These are phyloP conservation scores for Crithidia thermophila DNA, from an alignment of 208 protist species.

Conservation along the genomic window DNA sequence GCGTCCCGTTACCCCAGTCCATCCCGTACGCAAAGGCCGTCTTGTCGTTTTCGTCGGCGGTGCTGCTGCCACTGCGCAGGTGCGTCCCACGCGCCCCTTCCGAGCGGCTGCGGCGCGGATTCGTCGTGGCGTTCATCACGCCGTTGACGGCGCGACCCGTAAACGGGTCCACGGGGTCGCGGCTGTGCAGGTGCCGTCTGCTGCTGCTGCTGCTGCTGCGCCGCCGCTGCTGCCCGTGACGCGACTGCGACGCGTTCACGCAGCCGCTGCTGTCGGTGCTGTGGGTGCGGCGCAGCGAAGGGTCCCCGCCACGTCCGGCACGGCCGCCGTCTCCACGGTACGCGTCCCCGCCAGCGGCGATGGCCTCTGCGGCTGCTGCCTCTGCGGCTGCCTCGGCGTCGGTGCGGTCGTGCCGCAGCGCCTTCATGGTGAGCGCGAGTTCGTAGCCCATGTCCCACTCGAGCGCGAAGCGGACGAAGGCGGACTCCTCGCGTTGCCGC, in stretches of 20 bases:
- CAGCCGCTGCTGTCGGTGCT: neutral
- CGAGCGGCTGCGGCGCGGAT: slow-evolving; percentile 5
- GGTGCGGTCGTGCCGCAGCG: slow-evolving; percentile 32
- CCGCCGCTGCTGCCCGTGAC: neutral
- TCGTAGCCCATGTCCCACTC: slow-evolving; percentile 89
- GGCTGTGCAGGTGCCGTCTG: neutral
- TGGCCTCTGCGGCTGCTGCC: neutral
- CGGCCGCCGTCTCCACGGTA: no score
- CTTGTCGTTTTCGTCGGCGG: neutral
- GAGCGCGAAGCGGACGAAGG: slow-evolving; percentile 74
- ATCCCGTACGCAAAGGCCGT: neutral
- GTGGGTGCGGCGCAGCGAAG: neutral
- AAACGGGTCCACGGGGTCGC: neutral
- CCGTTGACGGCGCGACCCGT: neutral
- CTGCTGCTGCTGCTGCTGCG: slow-evolving; percentile 1
- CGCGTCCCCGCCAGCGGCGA: neutral
- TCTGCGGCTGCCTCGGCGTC: slow-evolving; percentile 20
- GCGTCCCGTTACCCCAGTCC: slow-evolving; percentile 24
- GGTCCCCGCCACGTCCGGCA: no score
- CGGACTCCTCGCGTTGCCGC: slow-evolving; percentile 38
- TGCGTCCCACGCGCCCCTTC: slow-evolving; percentile 1
- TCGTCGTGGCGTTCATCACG: neutral
- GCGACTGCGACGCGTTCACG: neutral
- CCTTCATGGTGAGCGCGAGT: slow-evolving; percentile 59
- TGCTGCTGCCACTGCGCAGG: neutral